Conservation (phyloP, 2,329 filamentous ascomycete species). For the Colletotrichum magnum region DNA sequence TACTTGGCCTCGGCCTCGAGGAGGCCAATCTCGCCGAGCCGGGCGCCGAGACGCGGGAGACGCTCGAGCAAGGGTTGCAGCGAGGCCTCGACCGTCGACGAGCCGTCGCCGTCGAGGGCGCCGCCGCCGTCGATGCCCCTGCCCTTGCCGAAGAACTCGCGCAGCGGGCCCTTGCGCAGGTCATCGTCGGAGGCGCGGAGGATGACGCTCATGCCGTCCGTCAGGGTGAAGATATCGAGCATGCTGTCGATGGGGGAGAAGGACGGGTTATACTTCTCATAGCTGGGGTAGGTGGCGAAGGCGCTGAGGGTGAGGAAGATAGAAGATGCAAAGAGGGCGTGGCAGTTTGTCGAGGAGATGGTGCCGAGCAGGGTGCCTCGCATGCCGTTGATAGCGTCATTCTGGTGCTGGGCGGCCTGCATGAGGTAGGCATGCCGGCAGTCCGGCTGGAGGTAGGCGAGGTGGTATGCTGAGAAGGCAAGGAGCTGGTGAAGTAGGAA, state of each 20-base stretch:
- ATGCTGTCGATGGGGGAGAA: slow-evolving; percentile 49
- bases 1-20: slow-evolving; percentile 33
- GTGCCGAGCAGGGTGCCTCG: slow-evolving; percentile 44
- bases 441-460: slow-evolving; percentile 47
- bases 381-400: slow-evolving; percentile 50
- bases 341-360: slow-evolving; percentile 48
- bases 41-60: slow-evolving; percentile 15
- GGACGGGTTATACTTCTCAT: slow-evolving; percentile 35
- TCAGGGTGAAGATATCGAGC: slow-evolving; percentile 50
- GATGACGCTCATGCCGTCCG: slow-evolving; percentile 50
- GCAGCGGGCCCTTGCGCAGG: slow-evolving; percentile 44
- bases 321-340: slow-evolving; percentile 51
- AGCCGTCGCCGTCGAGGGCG: slow-evolving; percentile 19
- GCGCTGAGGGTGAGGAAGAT: slow-evolving; percentile 51
- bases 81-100: slow-evolving; percentile 20
- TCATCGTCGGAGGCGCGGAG: slow-evolving; percentile 45
- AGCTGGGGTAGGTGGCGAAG: slow-evolving; percentile 48
- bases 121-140: neutral
- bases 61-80: slow-evolving; percentile 27
- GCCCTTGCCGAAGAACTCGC: slow-evolving; percentile 41
- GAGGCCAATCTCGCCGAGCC: neutral
- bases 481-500: slow-evolving; percentile 52
- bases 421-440: slow-evolving; percentile 45
- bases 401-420: slow-evolving; percentile 52
- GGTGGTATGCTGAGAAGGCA: slow-evolving; percentile 50